Evolutionary conservation across 1,139 yeast genomes (phyloP).

Genomic region (Taphrina wiesneri): DNA sequence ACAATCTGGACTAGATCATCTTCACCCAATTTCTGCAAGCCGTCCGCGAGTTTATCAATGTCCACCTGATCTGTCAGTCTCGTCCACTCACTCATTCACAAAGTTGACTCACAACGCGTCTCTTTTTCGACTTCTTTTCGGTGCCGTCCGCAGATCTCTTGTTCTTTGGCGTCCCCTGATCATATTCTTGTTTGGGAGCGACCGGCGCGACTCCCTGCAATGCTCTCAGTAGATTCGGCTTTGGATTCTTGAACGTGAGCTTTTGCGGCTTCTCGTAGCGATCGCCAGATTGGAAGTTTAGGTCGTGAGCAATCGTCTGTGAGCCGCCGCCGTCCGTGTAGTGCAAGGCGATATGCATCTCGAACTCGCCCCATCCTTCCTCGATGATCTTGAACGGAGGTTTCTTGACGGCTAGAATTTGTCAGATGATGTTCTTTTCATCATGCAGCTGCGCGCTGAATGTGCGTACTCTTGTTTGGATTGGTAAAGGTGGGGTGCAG

Average conservation of each 20-base stretch:
- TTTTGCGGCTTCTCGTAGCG: slow-evolving; percentile 73
- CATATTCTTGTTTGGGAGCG: slow-evolving; percentile 41
- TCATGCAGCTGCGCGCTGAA: neutral
- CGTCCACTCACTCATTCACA: neutral
- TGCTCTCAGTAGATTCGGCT: slow-evolving; percentile 27
- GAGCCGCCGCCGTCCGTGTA: slow-evolving; percentile 87
- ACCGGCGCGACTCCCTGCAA: slow-evolving; percentile 36
- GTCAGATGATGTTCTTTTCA: neutral
- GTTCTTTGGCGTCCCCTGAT: slow-evolving; percentile 41
- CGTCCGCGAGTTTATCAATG: slow-evolving; percentile 85
- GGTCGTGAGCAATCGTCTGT: slow-evolving; percentile 79
- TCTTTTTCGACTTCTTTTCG: slow-evolving; percentile 50
- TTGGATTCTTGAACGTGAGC: slow-evolving; percentile 33
- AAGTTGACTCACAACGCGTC: slow-evolving; percentile 33
- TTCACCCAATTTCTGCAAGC: slow-evolving; percentile 81
- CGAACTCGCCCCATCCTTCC: slow-evolving; percentile 99
- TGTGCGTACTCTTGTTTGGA: slow-evolving; percentile 60
- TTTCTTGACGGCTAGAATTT: slow-evolving; percentile 58
- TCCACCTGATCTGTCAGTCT: slow-evolving; percentile 58
- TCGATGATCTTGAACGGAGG: slow-evolving; percentile 90
- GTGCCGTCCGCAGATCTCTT: slow-evolving; percentile 50
- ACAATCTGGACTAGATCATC: slow-evolving; percentile 93
- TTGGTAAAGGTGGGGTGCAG: slow-evolving; percentile 93
- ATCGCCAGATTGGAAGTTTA: slow-evolving; percentile 73
- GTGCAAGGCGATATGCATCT: slow-evolving; percentile 75